Conservation (phyloP, 192 early-diverging fungal genomes). For the Dissophora globulifera region DNA sequence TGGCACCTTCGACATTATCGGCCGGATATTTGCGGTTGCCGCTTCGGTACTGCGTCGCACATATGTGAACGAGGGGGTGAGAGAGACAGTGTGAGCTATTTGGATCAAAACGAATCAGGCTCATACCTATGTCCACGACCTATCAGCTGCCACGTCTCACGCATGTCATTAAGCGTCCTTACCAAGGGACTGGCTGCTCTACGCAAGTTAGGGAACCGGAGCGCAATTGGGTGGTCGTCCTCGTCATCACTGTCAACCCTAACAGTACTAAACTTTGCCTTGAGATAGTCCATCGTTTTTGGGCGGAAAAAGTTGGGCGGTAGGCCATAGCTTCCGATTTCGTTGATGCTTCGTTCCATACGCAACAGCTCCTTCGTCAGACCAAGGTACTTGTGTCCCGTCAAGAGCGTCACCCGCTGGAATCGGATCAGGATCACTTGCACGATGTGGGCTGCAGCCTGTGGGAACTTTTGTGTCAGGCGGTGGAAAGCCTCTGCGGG, state of each 20-base stretch:
- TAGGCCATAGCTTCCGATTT: slow-evolving; percentile 69
- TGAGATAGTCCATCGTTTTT: slow-evolving; percentile 65
- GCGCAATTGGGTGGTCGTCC: slow-evolving; percentile 49
- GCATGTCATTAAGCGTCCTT: background rate
- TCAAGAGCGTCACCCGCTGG: slow-evolving; percentile 93
- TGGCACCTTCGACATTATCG: too few relatives aligned
- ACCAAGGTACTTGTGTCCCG: slow-evolving; percentile 89
- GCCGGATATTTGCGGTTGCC: too few relatives aligned
- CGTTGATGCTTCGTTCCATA: slow-evolving; percentile 86
- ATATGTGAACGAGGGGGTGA: too few relatives aligned
- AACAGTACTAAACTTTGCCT: slow-evolving; percentile 56
- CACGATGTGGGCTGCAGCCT: slow-evolving; percentile 92
- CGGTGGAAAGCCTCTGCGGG: slow-evolving; percentile 93
- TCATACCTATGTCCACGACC: too few relatives aligned
- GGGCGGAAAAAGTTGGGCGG: slow-evolving; percentile 64
- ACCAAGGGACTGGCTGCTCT: slow-evolving; percentile 30
- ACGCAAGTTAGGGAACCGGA: slow-evolving; percentile 37
- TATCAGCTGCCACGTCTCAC: too few relatives aligned
- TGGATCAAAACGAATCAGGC: too few relatives aligned
- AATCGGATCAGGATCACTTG: slow-evolving; percentile 97
- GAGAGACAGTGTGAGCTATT: too few relatives aligned
- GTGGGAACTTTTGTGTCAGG: slow-evolving; percentile 89
- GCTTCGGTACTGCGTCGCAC: too few relatives aligned
- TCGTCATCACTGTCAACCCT: slow-evolving; percentile 49
- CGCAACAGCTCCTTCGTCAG: slow-evolving; percentile 87